Evolutionary conservation across 2,329 filamentous ascomycete genomes (phyloP), one percentile per base, ranked within the genome.

Genomic region (Monilinia fructigena): DNA sequence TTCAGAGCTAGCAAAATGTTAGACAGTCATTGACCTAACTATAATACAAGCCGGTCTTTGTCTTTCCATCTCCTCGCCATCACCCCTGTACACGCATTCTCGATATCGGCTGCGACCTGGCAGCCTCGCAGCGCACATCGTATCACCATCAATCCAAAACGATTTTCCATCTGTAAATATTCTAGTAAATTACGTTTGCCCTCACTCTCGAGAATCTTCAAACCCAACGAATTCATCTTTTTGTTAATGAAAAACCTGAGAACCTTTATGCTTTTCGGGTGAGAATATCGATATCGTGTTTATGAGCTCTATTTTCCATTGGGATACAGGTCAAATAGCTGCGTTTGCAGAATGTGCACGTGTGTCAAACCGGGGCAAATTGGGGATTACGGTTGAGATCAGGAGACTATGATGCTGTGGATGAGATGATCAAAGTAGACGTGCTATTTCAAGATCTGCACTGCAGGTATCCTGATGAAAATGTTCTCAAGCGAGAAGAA

Each of bases 91-190:
- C 40, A 3, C 56, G 23, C 23, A 71, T 78, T 47, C 73, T 78
- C 12, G 76, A 78, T 55, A 72, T 77, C 40, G 76, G 76, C 23
- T 77, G 75, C 67, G 76, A 14, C 74, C 76, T 0, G 76, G 76
- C 7, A 74, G 76, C 40, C 69, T 77, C 42, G 76, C 75, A 6
- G 31, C 70, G 6, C 45, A 68, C 28, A 55, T 69, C 2, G 54
- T 63, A 11, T 38, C 58, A 10, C 42, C 1, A 38, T 68, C 20
- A 53, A 61, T 10, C 31, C 63, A 4, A 11, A 45, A 5, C 63
- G 63, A 47, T 62, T 10, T 48, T 55, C 68, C 4, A 42, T 68
- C 20, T 63, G 68, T 12, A 60, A 66, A 16, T 66, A 69, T 62
- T 66, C 68, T 2, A 68, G 63, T 26, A 48, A 31, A 35, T 60